Conservation (phyloP, 2,329 filamentous ascomycete genomes). For the Alternaria metachromatica region DNA sequence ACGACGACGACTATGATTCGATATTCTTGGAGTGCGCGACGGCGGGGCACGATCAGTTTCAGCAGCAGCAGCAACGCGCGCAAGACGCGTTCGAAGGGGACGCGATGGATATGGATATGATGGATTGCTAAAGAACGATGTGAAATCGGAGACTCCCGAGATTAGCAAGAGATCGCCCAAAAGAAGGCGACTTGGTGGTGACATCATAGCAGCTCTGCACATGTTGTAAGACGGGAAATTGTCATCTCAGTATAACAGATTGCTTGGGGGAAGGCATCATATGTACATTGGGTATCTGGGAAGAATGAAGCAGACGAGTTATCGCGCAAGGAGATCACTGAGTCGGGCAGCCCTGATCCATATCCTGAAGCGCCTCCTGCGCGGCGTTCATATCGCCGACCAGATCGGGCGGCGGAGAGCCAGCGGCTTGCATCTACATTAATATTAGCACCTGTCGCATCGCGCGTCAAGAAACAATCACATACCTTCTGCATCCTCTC, state of each 20-base stretch:
- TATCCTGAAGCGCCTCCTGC: conserved; percentile 68
- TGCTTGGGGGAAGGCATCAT: background rate
- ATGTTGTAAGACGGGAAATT: background rate
- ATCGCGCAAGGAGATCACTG: conserved; percentile 54
- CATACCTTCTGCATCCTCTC: conserved; percentile 95
- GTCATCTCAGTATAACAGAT: background rate
- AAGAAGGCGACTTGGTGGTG: background rate
- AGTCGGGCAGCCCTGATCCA: conserved; percentile 67
- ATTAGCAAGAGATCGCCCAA: background rate
- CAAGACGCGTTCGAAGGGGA: conserved; percentile 21
- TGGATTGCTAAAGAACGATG: conserved; percentile 20
- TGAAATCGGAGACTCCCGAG: background rate
- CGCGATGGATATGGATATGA: conserved; percentile 50
- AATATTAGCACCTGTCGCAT: background rate
- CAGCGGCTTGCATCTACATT: conserved; percentile 90
- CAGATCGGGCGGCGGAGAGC: conserved; percentile 87
- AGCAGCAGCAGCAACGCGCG: conserved; percentile 26
- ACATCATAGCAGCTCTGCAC: background rate
- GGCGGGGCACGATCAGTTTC: conserved; percentile 54
- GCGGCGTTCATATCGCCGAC: conserved; percentile 88
- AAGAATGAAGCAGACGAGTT: conserved; percentile 7
- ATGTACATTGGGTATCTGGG: conserved; percentile 34
- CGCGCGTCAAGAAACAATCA: background rate
- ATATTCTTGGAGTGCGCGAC: conserved; percentile 68
- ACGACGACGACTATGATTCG: conserved; percentile 67